Evolutionary conservation across 2,329 filamentous ascomycete species (phyloP).

Genomic region (Sclerotinia subarctica): DNA sequence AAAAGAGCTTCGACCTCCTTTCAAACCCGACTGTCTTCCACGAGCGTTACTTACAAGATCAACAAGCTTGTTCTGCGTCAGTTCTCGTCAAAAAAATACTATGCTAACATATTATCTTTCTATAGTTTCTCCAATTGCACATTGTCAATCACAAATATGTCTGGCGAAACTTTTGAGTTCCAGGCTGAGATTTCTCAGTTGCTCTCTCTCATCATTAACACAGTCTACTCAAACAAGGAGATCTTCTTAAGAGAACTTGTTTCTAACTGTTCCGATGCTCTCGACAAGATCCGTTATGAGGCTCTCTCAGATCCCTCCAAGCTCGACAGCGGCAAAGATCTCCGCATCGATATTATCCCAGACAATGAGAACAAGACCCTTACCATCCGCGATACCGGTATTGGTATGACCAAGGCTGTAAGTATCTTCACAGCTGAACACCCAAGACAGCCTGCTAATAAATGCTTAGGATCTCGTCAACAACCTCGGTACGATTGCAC

Average conservation of each 20-base stretch:
- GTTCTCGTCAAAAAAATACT: neutral
- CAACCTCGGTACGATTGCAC: slow-evolving; percentile 99
- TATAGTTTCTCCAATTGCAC: slow-evolving; percentile 20
- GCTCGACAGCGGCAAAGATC: slow-evolving; percentile 96
- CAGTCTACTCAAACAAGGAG: slow-evolving; percentile 99
- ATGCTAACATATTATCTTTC: slow-evolving; percentile 3
- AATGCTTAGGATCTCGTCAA: slow-evolving; percentile 85
- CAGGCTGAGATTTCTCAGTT: slow-evolving; percentile 99
- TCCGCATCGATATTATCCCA: slow-evolving; percentile 98
- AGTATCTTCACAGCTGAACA: slow-evolving; percentile 44
- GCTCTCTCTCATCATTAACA: slow-evolving; percentile 99
- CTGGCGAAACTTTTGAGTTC: slow-evolving; percentile 96
- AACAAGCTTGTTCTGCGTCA: neutral
- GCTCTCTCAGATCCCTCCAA: slow-evolving; percentile 94
- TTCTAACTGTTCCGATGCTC: slow-evolving; percentile 97
- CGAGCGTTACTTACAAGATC: neutral
- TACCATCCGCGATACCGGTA: slow-evolving; percentile 96
- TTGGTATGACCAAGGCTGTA: slow-evolving; percentile 99
- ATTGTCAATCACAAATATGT: slow-evolving; percentile 60
- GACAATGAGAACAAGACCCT: slow-evolving; percentile 97
- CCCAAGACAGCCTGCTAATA: slow-evolving; percentile 40
- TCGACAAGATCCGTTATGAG: slow-evolving; percentile 99
- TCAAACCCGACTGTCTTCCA: neutral
- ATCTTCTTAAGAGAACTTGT: slow-evolving; percentile 99
- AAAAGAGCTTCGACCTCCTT: neutral